These are phyloP conservation scores for Jaltomata sinuosa DNA, from an alignment of 257 asterid genomes.

Conservation along the genomic window DNA sequence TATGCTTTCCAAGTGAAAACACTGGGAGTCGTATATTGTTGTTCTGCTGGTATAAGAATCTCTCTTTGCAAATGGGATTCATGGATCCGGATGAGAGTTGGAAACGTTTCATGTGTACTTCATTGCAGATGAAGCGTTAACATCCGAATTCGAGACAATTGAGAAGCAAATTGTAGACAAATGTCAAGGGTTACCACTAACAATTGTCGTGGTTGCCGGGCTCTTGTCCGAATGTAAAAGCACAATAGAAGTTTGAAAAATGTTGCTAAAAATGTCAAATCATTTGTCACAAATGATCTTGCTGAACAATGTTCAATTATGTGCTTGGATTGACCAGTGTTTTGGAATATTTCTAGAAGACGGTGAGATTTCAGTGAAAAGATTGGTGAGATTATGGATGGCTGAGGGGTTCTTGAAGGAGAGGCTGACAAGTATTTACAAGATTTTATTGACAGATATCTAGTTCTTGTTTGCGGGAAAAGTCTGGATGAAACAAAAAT, in stretches of 20 bases:
- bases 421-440: too few relatives aligned
- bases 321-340: neutral
- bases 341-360: too few relatives aligned
- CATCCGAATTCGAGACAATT: neutral
- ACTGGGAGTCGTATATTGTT: neutral
- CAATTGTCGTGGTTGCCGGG: neutral
- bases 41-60: neutral
- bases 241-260: neutral
- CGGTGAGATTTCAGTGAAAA: too few relatives aligned
- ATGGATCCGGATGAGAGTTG: neutral
- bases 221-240: too few relatives aligned
- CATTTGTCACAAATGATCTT: neutral
- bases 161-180: slow-evolving; percentile 1
- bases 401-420: too few relatives aligned
- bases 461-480: too few relatives aligned
- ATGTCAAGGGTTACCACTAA: slow-evolving; percentile 2
- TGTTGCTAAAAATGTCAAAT: neutral
- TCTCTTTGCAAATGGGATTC: too few relatives aligned
- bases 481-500: too few relatives aligned
- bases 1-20: too few relatives aligned
- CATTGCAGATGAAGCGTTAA: neutral
- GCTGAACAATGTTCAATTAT: neutral
- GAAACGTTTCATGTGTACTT: neutral
- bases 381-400: too few relatives aligned
- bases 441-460: too few relatives aligned